Base-by-base conservation (phyloP, 352 stramenopile species). In the Globisporangium megalacanthum region DNA sequence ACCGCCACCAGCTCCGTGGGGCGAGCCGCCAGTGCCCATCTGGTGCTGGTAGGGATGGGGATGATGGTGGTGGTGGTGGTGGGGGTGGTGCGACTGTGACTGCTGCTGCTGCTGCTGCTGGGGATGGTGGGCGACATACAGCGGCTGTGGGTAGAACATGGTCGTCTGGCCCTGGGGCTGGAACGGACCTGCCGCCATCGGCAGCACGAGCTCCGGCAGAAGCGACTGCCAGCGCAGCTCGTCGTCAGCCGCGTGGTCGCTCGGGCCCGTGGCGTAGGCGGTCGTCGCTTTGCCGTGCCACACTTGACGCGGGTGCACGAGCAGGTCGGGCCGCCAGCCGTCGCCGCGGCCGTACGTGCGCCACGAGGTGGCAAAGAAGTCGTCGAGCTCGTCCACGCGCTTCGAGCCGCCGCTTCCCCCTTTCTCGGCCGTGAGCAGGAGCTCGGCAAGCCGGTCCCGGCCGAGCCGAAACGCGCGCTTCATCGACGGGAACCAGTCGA, bases 281-380 rank as follows among this genome's bases (percentile, higher is more conserved):
- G 9, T 35, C 54, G 54, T 36, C 29, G 25, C 49, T 33, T 79
- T 64, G 54, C 59, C 57, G 31, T 88, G 78, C 84, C 81, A 92
- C 10, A 76, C 68, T 45, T 94, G 84, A 8, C 84, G 73, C 31
- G 84, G 84, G 49, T 94, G 84, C 14, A 92, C 79, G 14, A 94
- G 66, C 49, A 94, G 52, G 20, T 94, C 84, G 1, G 84, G 84
- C 8, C 84, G 72, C 81, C 81, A 94, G 15, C 84, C 84, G 47
- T 89, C 80, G 2, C 79, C 82, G 47, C 79, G 75, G 0, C 78
- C 79, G 47, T 91, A 94, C 10, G 75, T 55, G 48, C 77, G 66
- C 79, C 81, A 91, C 31, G 69, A 84, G 4, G 70, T 70, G 7
- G 61, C 49, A 51, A 89, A 92, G 42, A 91, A 90, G 1, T 60